These are phyloP conservation scores for Brasenia schreberi DNA, from an alignment of 164 flowering plant species.

Conservation along the genomic window DNA sequence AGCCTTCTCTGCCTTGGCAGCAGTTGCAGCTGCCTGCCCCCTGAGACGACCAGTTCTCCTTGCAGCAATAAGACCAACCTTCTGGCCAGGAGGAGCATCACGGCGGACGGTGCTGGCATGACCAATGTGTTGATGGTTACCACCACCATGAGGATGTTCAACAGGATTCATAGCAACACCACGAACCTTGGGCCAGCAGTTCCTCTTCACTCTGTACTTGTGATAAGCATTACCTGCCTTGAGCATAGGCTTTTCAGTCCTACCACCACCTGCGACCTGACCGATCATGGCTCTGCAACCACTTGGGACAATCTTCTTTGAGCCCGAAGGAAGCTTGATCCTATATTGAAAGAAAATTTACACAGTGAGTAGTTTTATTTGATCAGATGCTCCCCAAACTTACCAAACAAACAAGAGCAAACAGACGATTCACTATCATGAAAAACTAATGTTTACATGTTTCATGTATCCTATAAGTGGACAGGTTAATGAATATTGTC, in stretches of 20 bases:
- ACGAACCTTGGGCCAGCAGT: conserved; percentile 68
- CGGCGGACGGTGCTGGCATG: conserved; percentile 51
- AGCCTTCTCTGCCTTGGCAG: conserved; percentile 32
- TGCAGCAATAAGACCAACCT: conserved; percentile 55
- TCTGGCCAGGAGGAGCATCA: conserved; percentile 53
- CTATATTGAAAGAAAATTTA: conserved; percentile 8
- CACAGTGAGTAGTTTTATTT: not conserved
- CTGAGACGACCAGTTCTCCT: conserved; percentile 45
- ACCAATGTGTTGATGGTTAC: conserved; percentile 58
- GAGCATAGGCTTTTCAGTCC: conserved; percentile 45
- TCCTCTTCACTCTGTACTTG: conserved; percentile 46
- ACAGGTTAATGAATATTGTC: too few species aligned
- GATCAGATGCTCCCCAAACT: too few species aligned
- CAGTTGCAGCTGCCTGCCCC: conserved; percentile 49
- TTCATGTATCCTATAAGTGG: not conserved
- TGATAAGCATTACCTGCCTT: conserved; percentile 56
- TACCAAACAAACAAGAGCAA: not conserved
- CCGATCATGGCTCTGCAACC: conserved; percentile 56
- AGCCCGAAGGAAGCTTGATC: conserved; percentile 44
- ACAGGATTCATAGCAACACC: conserved; percentile 67
- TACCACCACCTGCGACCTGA: conserved; percentile 53
- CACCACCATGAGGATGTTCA: conserved; percentile 59
- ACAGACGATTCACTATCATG: too few species aligned
- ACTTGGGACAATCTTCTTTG: conserved; percentile 45
- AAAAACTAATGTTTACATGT: too few species aligned